A percentile compares a stretch with the other conserved stretches of the same genome.
phyloP scores from a whole-genome alignment of 2,329 filamentous ascomycete genomes.

The Pseudogymnoascus sp. region DNA sequence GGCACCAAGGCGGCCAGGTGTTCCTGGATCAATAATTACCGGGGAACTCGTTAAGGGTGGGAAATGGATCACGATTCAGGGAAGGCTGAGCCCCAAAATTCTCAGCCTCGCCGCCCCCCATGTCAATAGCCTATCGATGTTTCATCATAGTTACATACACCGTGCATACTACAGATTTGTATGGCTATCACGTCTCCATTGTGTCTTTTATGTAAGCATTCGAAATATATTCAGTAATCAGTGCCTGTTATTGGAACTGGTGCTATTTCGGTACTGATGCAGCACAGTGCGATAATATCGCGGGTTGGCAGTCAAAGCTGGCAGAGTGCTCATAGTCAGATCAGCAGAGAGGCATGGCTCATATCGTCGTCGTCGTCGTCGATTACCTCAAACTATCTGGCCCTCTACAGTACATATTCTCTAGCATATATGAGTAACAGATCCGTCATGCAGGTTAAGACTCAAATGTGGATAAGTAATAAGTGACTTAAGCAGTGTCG shows the following conservation, averaged over 20 bases:
- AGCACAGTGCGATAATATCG: neutral
- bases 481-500: neutral
- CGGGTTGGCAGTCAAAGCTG: neutral
- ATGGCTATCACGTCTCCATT: neutral
- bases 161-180: neutral
- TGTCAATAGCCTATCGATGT: neutral
- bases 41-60: constrained; percentile 1
- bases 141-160: neutral
- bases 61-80: constrained; percentile 4
- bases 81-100: neutral
- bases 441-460: neutral
- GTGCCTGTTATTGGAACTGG: neutral
- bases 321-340: neutral
- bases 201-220: neutral
- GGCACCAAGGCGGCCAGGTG: constrained; percentile 2
- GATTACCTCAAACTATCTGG: neutral
- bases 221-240: neutral
- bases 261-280: no score
- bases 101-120: neutral
- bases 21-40: constrained; percentile 4
- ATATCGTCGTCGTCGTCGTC: neutral
- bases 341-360: neutral
- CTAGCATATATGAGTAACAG: neutral
- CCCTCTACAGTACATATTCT: neutral
- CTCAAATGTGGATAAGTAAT: neutral